A percentile compares a stretch with the other conserved stretches of the same genome.
Conservation (phyloP, 2,329 filamentous ascomycete species). For the Calonectria henricotiae region DNA sequence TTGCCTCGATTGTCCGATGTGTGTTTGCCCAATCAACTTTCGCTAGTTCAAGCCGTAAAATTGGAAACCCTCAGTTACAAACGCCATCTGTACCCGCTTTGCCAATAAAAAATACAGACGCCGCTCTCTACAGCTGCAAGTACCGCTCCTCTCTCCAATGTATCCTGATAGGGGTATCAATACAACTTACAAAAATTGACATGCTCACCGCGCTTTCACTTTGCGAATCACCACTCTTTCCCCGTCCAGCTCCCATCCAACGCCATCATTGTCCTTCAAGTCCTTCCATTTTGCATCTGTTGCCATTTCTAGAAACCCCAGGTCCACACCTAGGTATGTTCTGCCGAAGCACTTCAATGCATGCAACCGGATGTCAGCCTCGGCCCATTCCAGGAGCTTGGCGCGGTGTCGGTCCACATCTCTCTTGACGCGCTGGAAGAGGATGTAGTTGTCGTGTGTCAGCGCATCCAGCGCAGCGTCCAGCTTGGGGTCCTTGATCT, state of each 20-base stretch:
- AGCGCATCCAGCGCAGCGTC: conserved; percentile 80
- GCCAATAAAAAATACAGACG: conserved; percentile 25
- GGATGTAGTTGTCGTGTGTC: conserved; percentile 85
- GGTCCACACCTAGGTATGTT: conserved; percentile 83
- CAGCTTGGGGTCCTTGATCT: conserved; percentile 78
- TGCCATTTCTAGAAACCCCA: conserved; percentile 78
- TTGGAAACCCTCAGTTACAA: neutral
- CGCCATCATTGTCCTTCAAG: conserved; percentile 77
- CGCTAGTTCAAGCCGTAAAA: neutral
- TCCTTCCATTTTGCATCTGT: conserved; percentile 81
- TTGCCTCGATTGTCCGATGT: neutral
- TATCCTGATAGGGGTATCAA: conserved; percentile 31
- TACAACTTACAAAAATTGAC: conserved; percentile 26
- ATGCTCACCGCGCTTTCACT: conserved; percentile 61
- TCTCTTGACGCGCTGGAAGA: conserved; percentile 81
- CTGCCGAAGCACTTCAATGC: conserved; percentile 90
- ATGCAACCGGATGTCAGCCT: conserved; percentile 81
- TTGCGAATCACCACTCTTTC: conserved; percentile 83
- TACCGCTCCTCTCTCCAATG: conserved; percentile 28
- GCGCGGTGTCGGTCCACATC: conserved; percentile 86
- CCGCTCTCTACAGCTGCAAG: conserved; percentile 22
- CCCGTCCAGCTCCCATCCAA: conserved; percentile 88
- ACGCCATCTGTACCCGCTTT: neutral
- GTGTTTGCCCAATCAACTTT: neutral
- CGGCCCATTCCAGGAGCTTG: conserved; percentile 86